Percentiles rank a stretch among this genome's conserved stretches.
Conservation (phyloP, 2,329 filamentous ascomycete species). For the Cadophora sp. region DNA sequence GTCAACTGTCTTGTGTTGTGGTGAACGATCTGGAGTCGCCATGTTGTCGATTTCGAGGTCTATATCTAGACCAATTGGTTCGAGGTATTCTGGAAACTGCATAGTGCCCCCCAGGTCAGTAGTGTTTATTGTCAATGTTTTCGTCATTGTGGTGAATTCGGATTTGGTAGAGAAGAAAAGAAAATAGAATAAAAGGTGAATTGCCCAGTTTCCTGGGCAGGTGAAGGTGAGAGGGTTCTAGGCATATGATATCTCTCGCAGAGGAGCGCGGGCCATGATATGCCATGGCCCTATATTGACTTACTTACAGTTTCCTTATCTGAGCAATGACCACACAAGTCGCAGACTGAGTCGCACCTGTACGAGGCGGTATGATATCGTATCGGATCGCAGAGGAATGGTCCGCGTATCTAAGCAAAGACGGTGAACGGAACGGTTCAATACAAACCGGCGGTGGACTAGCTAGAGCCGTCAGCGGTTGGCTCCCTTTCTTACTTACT, state of each 20-base stretch:
- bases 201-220: slow-evolving; percentile 1
- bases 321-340: slow-evolving; percentile 21
- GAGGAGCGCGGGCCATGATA: background rate
- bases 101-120: slow-evolving; percentile 35
- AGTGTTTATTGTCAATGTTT: slow-evolving; percentile 37
- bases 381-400: background rate
- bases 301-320: slow-evolving; percentile 24
- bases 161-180: slow-evolving; percentile 4
- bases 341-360: slow-evolving; percentile 24
- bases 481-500: slow-evolving; percentile 27
- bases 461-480: slow-evolving; percentile 27
- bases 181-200: slow-evolving; percentile 15
- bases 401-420: background rate
- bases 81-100: slow-evolving; percentile 36
- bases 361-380: slow-evolving; percentile 22
- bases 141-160: slow-evolving; percentile 30
- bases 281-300: slow-evolving; percentile 19
- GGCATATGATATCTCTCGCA: slow-evolving; percentile 11
- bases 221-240: background rate
- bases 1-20: slow-evolving; percentile 38
- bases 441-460: slow-evolving; percentile 17
- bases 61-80: slow-evolving; percentile 31
- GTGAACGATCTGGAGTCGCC: slow-evolving; percentile 31
- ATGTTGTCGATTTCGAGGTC: slow-evolving; percentile 32
- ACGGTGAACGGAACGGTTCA: slow-evolving; percentile 25